These are phyloP conservation scores for Parathielavia hyrcaniae DNA, from an alignment of 495 filamentous ascomycete genomes.

Conservation along the genomic window DNA sequence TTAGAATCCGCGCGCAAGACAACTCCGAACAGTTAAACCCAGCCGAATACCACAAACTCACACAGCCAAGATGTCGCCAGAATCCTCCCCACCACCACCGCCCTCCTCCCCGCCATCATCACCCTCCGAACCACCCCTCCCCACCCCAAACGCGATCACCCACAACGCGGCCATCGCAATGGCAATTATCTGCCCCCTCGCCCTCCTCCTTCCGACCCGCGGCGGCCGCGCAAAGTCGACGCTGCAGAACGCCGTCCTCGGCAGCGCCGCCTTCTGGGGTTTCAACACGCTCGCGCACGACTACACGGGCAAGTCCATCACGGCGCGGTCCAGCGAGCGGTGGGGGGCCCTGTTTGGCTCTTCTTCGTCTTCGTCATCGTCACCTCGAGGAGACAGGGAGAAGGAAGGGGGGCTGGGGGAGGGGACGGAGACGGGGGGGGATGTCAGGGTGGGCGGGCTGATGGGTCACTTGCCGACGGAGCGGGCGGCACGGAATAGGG, in stretches of 20 bases:
- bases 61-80: background rate
- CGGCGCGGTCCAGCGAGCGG: slow-evolving; percentile 25
- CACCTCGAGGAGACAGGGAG: background rate
- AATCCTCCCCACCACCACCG: background rate
- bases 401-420: slow-evolving; percentile 6
- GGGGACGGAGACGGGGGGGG: background rate
- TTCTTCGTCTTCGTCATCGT: background rate
- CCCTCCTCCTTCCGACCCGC: slow-evolving; percentile 70
- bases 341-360: slow-evolving; percentile 16
- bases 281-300: slow-evolving; percentile 58
- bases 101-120: background rate
- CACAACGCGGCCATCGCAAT: slow-evolving; percentile 57
- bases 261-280: slow-evolving; percentile 51
- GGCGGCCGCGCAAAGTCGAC: slow-evolving; percentile 53
- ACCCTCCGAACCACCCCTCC: background rate
- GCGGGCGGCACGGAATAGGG: slow-evolving; percentile 51
- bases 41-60: background rate
- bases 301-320: slow-evolving; percentile 53
- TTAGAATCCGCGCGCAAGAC: background rate
- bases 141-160: slow-evolving; percentile 35
- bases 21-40: background rate
- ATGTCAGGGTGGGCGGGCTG: background rate
- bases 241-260: slow-evolving; percentile 54
- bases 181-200: slow-evolving; percentile 61
- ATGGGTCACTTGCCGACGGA: slow-evolving; percentile 40